Percentiles rank a stretch among this genome's conserved stretches.
phyloP scores from a whole-genome alignment of 441 rosid genomes.

The Populus hybrid region DNA sequence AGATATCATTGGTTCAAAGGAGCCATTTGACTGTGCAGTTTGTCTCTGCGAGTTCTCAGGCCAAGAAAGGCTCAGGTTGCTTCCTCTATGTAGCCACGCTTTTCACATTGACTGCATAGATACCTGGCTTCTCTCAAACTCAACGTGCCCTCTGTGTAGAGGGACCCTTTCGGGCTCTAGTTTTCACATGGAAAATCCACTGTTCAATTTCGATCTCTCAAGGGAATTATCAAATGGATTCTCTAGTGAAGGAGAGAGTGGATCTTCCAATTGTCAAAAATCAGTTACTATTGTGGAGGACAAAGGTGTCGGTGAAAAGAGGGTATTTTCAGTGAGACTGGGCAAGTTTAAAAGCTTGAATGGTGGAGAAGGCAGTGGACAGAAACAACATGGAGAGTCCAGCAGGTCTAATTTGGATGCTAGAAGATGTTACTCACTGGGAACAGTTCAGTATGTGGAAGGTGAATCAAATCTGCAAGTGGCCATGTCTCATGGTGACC shows the following conservation, averaged over 20 bases:
- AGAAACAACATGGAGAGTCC: slow-evolving; percentile 30
- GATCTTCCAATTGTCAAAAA: slow-evolving; percentile 17
- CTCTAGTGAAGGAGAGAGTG: slow-evolving; percentile 21
- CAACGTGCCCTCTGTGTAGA: slow-evolving; percentile 80
- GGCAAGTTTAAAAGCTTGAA: slow-evolving; percentile 51
- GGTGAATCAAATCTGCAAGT: slow-evolving; percentile 44
- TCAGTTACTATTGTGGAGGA: slow-evolving; percentile 8
- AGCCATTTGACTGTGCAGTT: slow-evolving; percentile 70
- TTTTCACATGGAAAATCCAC: slow-evolving; percentile 26
- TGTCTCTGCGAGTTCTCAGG: slow-evolving; percentile 63
- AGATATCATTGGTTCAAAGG: slow-evolving; percentile 48
- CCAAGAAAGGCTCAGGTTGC: slow-evolving; percentile 57
- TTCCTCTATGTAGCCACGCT: slow-evolving; percentile 68
- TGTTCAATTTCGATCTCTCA: slow-evolving; percentile 18
- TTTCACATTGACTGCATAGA: slow-evolving; percentile 71
- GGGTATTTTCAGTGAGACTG: slow-evolving; percentile 57
- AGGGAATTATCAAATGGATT: slow-evolving; percentile 28
- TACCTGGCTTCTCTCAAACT: slow-evolving; percentile 78
- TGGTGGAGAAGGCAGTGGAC: slow-evolving; percentile 25
- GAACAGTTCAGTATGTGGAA: slow-evolving; percentile 57
- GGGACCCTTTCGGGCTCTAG: slow-evolving; percentile 36
- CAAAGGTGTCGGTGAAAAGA: slow-evolving; percentile 24
- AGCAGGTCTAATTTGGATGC: slow-evolving; percentile 41
- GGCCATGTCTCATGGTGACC: slow-evolving; percentile 22
- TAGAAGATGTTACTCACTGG: slow-evolving; percentile 83